These are phyloP conservation scores for Paracoccidioides lutzii DNA, from an alignment of 2,329 filamentous ascomycete genomes.

Conservation along the genomic window DNA sequence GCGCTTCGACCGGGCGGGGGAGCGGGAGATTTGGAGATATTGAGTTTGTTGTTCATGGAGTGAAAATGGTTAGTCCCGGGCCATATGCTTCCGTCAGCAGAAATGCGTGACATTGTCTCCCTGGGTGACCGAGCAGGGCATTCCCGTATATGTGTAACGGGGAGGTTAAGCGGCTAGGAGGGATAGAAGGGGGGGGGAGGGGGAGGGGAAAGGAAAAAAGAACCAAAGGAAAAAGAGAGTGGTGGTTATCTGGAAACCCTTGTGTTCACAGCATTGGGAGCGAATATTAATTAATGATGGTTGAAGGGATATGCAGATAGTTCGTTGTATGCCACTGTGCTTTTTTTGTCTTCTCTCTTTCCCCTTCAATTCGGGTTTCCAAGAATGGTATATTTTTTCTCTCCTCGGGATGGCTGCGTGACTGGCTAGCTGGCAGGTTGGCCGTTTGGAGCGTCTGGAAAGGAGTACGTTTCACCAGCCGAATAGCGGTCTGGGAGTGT, in stretches of 20 bases:
- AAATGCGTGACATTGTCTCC: constrained; percentile 64
- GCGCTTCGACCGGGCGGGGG: constrained; percentile 34
- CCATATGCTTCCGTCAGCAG: constrained; percentile 72
- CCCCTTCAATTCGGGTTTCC: too few relatives aligned
- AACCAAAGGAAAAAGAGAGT: not conserved
- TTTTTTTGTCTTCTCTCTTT: not conserved
- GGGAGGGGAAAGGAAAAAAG: not conserved
- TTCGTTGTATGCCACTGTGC: not conserved
- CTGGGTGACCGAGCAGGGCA: constrained; percentile 55
- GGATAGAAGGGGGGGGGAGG: not conserved
- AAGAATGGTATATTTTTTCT: too few relatives aligned
- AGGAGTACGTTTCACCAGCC: not conserved
- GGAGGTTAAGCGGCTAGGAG: not conserved
- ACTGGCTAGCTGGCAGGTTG: not conserved
- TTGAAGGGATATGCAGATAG: not conserved
- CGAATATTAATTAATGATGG: not conserved
- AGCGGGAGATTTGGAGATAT: constrained; percentile 33
- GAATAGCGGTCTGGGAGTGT: not conserved
- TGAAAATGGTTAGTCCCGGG: constrained; percentile 57
- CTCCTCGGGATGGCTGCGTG: too few relatives aligned
- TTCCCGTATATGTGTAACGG: not conserved
- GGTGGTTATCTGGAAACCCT: not conserved
- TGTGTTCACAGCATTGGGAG: not conserved
- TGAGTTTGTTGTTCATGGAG: constrained; percentile 32
- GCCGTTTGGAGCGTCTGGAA: not conserved